Evolutionary conservation across 176 grass and related monocot genomes (phyloP).

Genomic region (Panicum miliaceum): DNA sequence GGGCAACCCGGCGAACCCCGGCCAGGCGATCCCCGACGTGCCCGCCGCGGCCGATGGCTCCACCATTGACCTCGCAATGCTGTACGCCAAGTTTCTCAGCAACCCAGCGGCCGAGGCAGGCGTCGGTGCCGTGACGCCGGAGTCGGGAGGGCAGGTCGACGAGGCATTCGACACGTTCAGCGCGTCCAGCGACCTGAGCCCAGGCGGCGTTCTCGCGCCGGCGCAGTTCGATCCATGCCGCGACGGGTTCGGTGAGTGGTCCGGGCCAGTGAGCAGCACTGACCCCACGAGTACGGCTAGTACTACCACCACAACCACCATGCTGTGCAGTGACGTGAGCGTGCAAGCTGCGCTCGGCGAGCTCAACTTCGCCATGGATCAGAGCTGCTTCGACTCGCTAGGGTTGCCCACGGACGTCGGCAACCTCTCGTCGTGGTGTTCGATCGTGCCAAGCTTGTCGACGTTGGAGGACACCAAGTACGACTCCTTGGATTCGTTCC

Average conservation of each 20-base stretch:
- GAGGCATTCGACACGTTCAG: constrained; percentile 58
- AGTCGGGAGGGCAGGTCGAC: constrained; percentile 41
- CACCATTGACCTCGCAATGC: constrained; percentile 68
- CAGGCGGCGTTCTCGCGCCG: background rate
- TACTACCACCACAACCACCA: constrained; percentile 36
- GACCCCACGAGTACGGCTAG: constrained; percentile 32
- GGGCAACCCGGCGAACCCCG: constrained; percentile 35
- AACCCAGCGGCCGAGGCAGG: constrained; percentile 1
- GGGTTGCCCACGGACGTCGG: constrained; percentile 44
- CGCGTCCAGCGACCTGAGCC: constrained; percentile 48
- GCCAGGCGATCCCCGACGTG: constrained; percentile 22
- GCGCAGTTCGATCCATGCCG: constrained; percentile 33
- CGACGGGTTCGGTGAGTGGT: constrained; percentile 57
- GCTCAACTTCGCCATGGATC: constrained; percentile 59
- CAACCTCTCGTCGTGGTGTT: constrained; percentile 54
- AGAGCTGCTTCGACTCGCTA: constrained; percentile 57
- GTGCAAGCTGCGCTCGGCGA: constrained; percentile 49
- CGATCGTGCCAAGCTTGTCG: constrained; percentile 51
- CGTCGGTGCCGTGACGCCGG: constrained; percentile 4
- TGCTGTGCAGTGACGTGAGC: constrained; percentile 52
- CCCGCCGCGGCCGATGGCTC: constrained; percentile 38
- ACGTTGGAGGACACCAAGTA: constrained; percentile 55
- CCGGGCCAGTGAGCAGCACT: constrained; percentile 38
- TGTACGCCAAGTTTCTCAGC: constrained; percentile 71
- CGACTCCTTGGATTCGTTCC: constrained; percentile 49